phyloP scores from a whole-genome alignment of 305 asterid species.

The Rubia tinctorum region DNA sequence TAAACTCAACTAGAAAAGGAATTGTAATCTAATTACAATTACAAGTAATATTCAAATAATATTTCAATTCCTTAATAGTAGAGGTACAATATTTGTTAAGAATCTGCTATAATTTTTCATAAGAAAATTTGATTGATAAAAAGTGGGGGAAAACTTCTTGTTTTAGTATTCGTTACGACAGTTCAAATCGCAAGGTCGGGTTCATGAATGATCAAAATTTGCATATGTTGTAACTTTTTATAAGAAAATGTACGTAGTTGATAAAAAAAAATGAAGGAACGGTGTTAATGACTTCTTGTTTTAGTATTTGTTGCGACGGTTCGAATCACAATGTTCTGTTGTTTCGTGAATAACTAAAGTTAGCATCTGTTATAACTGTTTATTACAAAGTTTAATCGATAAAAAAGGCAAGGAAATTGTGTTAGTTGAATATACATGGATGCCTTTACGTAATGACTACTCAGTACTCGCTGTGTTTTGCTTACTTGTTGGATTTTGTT shows the following conservation, averaged over 20 bases:
- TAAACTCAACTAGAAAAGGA: too few species aligned
- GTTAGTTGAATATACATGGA: conserved; percentile 38
- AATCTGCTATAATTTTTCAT: too few species aligned
- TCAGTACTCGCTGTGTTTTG: conserved; percentile 4
- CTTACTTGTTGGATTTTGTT: conserved; percentile 7
- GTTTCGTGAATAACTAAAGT: neutral
- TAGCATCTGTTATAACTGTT: neutral
- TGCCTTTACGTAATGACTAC: conserved; percentile 12
- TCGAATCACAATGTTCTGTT: neutral
- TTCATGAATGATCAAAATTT: neutral
- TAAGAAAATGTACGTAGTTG: too few species aligned
- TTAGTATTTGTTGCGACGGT: neutral
- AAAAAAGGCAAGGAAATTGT: neutral
- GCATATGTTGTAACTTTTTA: neutral
- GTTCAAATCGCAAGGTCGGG: too few species aligned
- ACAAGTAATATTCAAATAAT: too few species aligned
- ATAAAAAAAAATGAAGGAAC: neutral
- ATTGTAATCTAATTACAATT: too few species aligned
- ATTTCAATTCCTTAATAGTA: neutral
- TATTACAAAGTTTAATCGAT: neutral
- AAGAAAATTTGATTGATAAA: neutral
- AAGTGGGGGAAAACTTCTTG: too few species aligned
- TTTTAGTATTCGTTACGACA: too few species aligned
- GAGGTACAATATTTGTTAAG: too few species aligned
- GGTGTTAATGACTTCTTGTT: neutral